Evolutionary conservation across 1,284 basidiomycete genomes (phyloP).

Genomic region (Irpex sp.): DNA sequence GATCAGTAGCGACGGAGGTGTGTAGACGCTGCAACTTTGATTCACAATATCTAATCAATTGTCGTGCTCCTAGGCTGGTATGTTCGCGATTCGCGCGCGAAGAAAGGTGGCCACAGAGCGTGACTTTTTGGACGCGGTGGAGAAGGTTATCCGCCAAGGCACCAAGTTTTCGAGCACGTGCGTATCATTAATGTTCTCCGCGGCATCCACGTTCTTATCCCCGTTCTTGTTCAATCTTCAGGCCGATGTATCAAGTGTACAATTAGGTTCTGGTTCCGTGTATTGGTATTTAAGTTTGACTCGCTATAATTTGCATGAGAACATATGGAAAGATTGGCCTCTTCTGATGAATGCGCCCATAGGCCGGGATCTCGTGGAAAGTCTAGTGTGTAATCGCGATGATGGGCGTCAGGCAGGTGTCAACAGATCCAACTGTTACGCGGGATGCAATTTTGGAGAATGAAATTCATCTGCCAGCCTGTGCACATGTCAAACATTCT

Average conservation of each 20-base stretch:
- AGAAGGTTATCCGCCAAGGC: constrained; percentile 97
- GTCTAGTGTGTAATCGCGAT: neutral
- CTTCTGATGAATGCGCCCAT: neutral
- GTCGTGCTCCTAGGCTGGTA: constrained; percentile 69
- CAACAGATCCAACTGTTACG: neutral
- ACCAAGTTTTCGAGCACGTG: constrained; percentile 94
- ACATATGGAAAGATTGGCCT: neutral
- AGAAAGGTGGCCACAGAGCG: constrained; percentile 97
- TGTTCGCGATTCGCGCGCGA: constrained; percentile 98
- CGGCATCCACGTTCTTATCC: neutral
- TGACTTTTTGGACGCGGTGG: constrained; percentile 97
- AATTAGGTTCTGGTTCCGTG: constrained; percentile 45
- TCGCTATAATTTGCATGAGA: neutral
- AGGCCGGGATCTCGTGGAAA: neutral
- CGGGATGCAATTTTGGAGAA: neutral
- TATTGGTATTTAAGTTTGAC: constrained; percentile 5
- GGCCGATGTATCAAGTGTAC: constrained; percentile 73
- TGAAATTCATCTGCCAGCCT: neutral
- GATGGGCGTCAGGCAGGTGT: neutral
- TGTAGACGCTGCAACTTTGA: constrained; percentile 17
- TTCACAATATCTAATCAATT: neutral
- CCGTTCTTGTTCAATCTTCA: constrained; percentile 19
- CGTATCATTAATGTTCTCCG: constrained; percentile 27
- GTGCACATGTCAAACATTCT: neutral
- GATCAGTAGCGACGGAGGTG: constrained; percentile 95